Percentiles rank a stretch among this genome's conserved stretches.
Evolutionary conservation across 352 stramenopile species (phyloP).

Genomic region (Phytophthora uliginosa): DNA sequence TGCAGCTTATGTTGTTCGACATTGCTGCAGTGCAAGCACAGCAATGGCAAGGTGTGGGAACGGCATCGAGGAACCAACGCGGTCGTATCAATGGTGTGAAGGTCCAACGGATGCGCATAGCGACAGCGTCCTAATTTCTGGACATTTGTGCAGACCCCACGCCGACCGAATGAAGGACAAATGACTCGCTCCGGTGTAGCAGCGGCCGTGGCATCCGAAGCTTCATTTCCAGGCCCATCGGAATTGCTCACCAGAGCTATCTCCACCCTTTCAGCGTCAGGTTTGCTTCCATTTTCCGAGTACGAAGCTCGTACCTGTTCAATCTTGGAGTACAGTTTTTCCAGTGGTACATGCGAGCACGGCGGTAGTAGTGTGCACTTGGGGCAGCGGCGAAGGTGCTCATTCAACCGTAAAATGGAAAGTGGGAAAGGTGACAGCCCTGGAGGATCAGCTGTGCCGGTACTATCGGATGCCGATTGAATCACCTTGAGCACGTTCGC

Average conservation of each 20-base stretch:
- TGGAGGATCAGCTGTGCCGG: not conserved
- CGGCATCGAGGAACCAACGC: conserved; percentile 51
- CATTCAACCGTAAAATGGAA: conserved; percentile 66
- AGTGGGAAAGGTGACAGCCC: conserved; percentile 52
- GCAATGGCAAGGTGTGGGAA: conserved; percentile 64
- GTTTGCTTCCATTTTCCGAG: conserved; percentile 30
- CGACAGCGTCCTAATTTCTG: conserved; percentile 70
- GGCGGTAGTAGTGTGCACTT: conserved; percentile 77
- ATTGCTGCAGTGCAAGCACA: conserved; percentile 69
- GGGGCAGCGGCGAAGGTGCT: conserved; percentile 65
- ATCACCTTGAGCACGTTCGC: conserved; percentile 59
- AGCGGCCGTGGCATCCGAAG: not conserved
- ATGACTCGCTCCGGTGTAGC: conserved; percentile 16
- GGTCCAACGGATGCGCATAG: conserved; percentile 60
- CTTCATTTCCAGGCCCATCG: not conserved
- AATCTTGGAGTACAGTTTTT: conserved; percentile 58
- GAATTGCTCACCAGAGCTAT: not conserved
- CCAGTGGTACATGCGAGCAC: conserved; percentile 62
- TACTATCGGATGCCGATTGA: not conserved
- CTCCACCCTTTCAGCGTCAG: conserved; percentile 10
- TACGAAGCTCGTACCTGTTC: conserved; percentile 60
- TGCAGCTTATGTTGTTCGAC: conserved; percentile 36
- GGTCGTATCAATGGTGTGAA: conserved; percentile 67
- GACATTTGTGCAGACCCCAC: conserved; percentile 69
- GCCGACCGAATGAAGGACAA: conserved; percentile 59